Conservation (phyloP, 768 basidiomycete species). For the Rhodosporidiobolus sp. region DNA sequence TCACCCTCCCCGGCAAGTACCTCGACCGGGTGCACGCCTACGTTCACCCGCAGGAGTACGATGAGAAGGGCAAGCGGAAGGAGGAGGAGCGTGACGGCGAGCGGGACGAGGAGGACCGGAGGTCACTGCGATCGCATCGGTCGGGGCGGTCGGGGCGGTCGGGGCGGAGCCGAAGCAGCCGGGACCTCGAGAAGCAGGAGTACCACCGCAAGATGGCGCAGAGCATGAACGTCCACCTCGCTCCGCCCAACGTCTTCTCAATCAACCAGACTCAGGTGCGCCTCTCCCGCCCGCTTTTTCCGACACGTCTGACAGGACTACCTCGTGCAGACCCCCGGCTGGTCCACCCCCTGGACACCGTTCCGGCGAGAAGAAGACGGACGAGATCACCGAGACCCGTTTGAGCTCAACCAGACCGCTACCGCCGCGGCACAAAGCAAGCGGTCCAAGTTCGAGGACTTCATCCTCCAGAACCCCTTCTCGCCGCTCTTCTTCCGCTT, state of each 20-base stretch:
- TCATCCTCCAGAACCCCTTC: constrained; percentile 38
- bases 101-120: neutral
- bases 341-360: constrained; percentile 42
- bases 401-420: constrained; percentile 25
- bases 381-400: constrained; percentile 22
- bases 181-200: constrained; percentile 32
- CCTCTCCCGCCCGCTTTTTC: no score
- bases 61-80: constrained; percentile 29
- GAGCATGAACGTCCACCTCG: constrained; percentile 28
- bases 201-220: constrained; percentile 25
- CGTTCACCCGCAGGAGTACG: constrained; percentile 16
- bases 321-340: constrained; percentile 36
- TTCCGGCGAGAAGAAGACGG: constrained; percentile 25
- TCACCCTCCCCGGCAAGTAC: constrained; percentile 40
- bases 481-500: constrained; percentile 63
- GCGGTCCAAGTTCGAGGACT: constrained; percentile 26
- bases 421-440: constrained; percentile 3
- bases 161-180: constrained; percentile 9
- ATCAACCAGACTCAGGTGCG: constrained; percentile 34
- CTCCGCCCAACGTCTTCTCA: constrained; percentile 35
- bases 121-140: neutral
- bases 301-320: neutral
- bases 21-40: constrained; percentile 35
- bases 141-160: constrained; percentile 6
- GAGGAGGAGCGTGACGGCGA: constrained; percentile 11